Evolutionary conservation across 2,329 filamentous ascomycete species (phyloP).

Genomic region (Trichoderma atroviride): DNA sequence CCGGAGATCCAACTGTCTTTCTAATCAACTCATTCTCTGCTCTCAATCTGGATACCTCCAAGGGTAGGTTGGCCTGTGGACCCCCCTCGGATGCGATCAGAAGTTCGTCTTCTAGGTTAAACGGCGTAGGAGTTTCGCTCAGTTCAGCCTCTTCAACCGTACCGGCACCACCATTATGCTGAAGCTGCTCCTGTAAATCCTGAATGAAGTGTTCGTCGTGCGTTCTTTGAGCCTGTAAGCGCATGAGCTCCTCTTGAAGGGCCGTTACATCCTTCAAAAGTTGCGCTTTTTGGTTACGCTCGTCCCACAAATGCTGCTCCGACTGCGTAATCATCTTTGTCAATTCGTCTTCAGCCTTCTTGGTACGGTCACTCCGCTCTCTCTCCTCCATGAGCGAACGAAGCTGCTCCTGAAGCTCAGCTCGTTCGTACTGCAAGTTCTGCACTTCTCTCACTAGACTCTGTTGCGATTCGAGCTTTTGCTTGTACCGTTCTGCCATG

Average conservation of each 20-base stretch:
- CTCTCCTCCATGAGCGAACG: constrained; percentile 42
- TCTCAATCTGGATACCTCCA: constrained; percentile 61
- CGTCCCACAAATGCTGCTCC: constrained; percentile 47
- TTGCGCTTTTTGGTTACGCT: constrained; percentile 50
- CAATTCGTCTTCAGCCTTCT: constrained; percentile 45
- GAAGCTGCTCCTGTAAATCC: constrained; percentile 63
- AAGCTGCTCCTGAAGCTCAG: constrained; percentile 54
- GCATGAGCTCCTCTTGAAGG: constrained; percentile 51
- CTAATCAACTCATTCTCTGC: constrained; percentile 64
- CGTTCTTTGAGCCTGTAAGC: constrained; percentile 51
- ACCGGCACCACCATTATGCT: constrained; percentile 38
- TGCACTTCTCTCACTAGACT: constrained; percentile 59
- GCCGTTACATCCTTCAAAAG: constrained; percentile 50
- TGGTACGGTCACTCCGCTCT: constrained; percentile 39
- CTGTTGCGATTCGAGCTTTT: constrained; percentile 62
- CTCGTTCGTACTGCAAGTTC: constrained; percentile 57
- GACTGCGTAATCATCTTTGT: constrained; percentile 48
- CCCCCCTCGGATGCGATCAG: constrained; percentile 50
- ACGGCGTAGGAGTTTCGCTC: constrained; percentile 31
- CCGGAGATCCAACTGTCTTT: constrained; percentile 55
- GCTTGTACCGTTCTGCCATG: constrained; percentile 62
- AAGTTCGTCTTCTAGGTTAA: constrained; percentile 64
- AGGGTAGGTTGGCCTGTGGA: constrained; percentile 45
- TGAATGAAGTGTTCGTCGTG: constrained; percentile 58
- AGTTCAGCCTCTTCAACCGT: constrained; percentile 30